Evolutionary conservation across 768 basidiomycete species (phyloP), one percentile per base, ranked within the genome.

Genomic region (Leucosporidium creatinivorum): DNA sequence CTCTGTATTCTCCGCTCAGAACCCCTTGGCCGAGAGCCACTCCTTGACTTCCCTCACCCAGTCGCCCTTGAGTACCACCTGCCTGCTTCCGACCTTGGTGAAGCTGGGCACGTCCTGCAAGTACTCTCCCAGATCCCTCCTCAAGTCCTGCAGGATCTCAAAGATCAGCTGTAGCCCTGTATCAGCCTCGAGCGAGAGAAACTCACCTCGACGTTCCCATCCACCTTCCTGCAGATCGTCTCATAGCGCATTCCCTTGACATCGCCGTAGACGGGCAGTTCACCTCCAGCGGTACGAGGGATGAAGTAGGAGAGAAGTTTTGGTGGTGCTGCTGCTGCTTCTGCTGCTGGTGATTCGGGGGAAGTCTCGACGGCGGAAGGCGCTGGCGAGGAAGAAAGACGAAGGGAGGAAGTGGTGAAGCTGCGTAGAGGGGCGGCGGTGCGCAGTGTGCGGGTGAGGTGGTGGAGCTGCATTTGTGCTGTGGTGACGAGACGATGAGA

Each of bases 21-120:
- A 70, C 18, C 69, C 69, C 47, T 51, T 56, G 2, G 25, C 33
- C 10, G 55, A 49, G 18, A 70, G 52, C 62, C 62, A 67, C 52
- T 70, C 69, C 50, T 70, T 70, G 9, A 39, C 49, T 57, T 70
- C 69, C 8, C 65, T 30, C 4, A 62, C 63, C 66, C 66, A 70
- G 33, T 70, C 66, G 0, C 69, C 69, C n/a, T 47, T 52, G 39
- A 70, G n/a, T 0, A 70, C 51, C 39, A 70, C 44, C 49, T 67
- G 66, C 25, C 66, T 31, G n/a, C 60, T 47, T 26, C 61, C 51
- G 4, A 63, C 61, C 61, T 66, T 65, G 49, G 33, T n/a, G 49
- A 25, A 59, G 21, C n/a, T 26, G 3, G 23, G n/a, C 6, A 26
- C 51, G 26, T 26, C 51, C 39, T 44, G 39, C 51, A 52, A n/a